Conservation (phyloP, 2,329 filamentous ascomycete species). For the Alternaria alternata region DNA sequence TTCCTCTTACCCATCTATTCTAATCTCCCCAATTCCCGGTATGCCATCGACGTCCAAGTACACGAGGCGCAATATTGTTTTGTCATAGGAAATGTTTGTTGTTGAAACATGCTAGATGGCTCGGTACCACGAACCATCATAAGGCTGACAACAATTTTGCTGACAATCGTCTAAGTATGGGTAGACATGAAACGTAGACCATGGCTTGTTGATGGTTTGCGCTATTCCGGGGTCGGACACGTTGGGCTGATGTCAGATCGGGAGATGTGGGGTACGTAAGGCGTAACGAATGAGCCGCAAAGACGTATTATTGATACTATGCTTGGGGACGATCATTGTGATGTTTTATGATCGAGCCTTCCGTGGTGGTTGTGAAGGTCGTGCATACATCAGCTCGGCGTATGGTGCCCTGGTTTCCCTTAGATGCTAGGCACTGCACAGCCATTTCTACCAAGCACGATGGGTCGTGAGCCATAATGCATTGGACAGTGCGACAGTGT, state of each 20-base stretch:
- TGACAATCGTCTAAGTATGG: background rate
- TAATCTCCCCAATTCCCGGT: fast-evolving
- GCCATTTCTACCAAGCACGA: background rate
- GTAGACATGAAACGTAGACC: background rate
- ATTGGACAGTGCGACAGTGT: no score
- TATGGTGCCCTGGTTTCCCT: background rate
- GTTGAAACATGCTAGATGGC: background rate
- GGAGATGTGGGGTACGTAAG: background rate
- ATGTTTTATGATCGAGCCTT: background rate
- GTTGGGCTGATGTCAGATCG: background rate
- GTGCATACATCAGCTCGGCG: no score
- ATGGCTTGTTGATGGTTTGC: background rate
- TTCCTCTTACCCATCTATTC: background rate
- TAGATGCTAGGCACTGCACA: background rate
- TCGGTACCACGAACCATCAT: background rate
- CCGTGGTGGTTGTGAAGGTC: fast-evolving
- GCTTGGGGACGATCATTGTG: background rate
- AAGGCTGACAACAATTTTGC: background rate
- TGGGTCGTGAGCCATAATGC: fast-evolving
- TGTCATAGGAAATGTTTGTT: background rate
- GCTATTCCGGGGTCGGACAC: background rate
- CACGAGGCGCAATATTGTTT: background rate
- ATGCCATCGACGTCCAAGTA: background rate
- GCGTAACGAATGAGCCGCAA: background rate
- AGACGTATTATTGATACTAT: no score